Conservation (phyloP, 768 basidiomycete genomes). For the Ramaria sp. region DNA sequence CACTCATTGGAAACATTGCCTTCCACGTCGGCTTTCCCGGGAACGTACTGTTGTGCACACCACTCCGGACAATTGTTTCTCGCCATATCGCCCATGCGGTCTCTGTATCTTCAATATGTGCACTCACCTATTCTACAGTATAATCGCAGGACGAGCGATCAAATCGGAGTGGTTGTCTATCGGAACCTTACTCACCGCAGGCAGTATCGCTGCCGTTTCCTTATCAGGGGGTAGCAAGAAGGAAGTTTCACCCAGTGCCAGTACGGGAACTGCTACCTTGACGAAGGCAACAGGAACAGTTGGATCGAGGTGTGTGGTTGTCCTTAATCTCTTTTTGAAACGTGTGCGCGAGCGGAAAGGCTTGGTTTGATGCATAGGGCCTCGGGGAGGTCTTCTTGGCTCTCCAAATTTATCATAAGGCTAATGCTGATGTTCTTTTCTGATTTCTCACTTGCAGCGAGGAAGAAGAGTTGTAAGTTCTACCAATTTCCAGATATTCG, state of each 20-base stretch:
- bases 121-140: conserved; percentile 30
- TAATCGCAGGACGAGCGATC: conserved; percentile 68
- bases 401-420: too few relatives aligned
- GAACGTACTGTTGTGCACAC: not conserved
- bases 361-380: not conserved
- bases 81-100: too few relatives aligned
- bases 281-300: conserved; percentile 55
- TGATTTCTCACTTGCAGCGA: conserved; percentile 36
- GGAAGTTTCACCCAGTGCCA: conserved; percentile 29
- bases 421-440: not conserved
- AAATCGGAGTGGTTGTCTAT: conserved; percentile 76
- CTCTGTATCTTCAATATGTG: not conserved
- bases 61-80: not conserved
- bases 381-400: too few relatives aligned
- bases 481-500: not conserved
- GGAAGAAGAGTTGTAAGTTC: conserved; percentile 68
- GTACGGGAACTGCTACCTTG: conserved; percentile 28
- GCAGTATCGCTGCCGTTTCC: conserved; percentile 38
- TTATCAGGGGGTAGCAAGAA: conserved; percentile 49
- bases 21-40: too few relatives aligned
- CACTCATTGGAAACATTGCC: too few relatives aligned
- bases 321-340: not conserved
- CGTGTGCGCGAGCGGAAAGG: not conserved
- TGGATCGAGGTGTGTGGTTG: conserved; percentile 50
- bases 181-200: conserved; percentile 48